These are phyloP conservation scores for Sporothrix variecibatus DNA, from an alignment of 2,329 filamentous ascomycete genomes.

Conservation along the genomic window DNA sequence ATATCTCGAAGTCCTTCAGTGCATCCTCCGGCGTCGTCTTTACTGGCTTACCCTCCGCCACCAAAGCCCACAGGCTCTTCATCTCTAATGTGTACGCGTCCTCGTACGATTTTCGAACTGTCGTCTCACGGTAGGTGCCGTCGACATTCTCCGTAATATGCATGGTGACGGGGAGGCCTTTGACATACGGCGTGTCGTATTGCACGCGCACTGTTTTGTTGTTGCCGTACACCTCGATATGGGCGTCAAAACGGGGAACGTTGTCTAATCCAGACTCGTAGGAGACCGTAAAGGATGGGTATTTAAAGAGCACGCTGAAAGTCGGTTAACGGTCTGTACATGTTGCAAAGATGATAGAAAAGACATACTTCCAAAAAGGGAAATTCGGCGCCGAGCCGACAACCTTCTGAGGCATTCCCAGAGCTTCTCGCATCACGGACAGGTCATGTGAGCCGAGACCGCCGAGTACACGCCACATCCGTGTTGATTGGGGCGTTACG, in stretches of 20 bases:
- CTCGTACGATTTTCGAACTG: constrained; percentile 48
- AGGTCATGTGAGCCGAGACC: not conserved
- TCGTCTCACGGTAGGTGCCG: constrained; percentile 40
- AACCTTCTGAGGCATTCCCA: not conserved
- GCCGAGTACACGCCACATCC: not conserved
- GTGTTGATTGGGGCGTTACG: not conserved
- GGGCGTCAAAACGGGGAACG: constrained; percentile 56
- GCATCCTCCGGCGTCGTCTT: not conserved
- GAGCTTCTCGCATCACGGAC: not conserved
- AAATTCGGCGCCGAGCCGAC: not conserved
- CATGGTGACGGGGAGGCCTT: constrained; percentile 54
- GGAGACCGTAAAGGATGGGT: constrained; percentile 50
- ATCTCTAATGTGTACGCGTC: constrained; percentile 45
- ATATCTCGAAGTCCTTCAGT: not conserved
- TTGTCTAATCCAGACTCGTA: constrained; percentile 60
- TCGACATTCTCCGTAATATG: constrained; percentile 46
- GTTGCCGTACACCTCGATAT: constrained; percentile 54
- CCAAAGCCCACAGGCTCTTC: not conserved
- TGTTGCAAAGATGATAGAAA: too few species aligned
- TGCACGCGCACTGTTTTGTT: constrained; percentile 56
- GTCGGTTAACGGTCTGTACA: too few species aligned
- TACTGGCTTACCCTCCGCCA: not conserved
- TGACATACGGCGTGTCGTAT: constrained; percentile 61
- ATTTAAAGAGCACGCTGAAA: constrained; percentile 49
- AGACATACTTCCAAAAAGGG: not conserved